A percentile compares a stretch with the other conserved stretches of the same genome.
These are phyloP conservation scores for Globisporangium polare DNA, from an alignment of 352 stramenopile species.

Conservation along the genomic window DNA sequence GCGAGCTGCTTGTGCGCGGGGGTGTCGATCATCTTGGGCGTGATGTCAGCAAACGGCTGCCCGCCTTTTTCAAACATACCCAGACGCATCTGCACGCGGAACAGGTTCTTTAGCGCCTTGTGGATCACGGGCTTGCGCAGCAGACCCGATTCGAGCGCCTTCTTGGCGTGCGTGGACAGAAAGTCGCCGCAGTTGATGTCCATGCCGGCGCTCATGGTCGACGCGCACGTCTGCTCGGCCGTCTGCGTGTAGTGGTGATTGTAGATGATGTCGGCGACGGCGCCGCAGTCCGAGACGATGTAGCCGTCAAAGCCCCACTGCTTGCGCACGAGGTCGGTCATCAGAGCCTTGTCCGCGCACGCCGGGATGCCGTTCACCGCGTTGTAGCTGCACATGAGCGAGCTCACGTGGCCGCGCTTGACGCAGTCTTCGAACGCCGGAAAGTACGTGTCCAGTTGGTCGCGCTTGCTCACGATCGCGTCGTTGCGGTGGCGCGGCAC, in stretches of 20 bases:
- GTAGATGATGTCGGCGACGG: conserved; percentile 76
- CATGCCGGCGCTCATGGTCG: conserved; percentile 62
- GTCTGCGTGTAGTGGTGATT: conserved; percentile 79
- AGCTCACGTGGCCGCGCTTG: conserved; percentile 61
- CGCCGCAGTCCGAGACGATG: conserved; percentile 90
- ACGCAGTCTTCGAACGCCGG: conserved; percentile 83
- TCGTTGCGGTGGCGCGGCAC: conserved; percentile 82
- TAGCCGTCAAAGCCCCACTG: conserved; percentile 91
- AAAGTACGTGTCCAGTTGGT: conserved; percentile 91
- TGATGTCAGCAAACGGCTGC: conserved; percentile 60
- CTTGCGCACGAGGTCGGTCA: conserved; percentile 73
- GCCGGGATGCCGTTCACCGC: conserved; percentile 89
- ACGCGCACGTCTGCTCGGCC: conserved; percentile 45
- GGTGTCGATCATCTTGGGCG: conserved; percentile 47
- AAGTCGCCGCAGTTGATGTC: conserved; percentile 84
- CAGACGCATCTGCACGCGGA: conserved; percentile 85
- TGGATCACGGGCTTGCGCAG: conserved; percentile 59
- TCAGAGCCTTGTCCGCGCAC: conserved; percentile 82
- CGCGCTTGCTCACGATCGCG: conserved; percentile 80
- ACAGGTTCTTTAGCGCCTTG: conserved; percentile 67
- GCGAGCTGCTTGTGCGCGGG: conserved; percentile 46
- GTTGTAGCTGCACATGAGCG: conserved; percentile 96
- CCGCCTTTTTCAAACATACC: conserved; percentile 85
- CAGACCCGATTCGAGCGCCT: conserved; percentile 59
- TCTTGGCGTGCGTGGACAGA: conserved; percentile 51